Base-by-base conservation (phyloP, 2,329 filamentous ascomycete species). In the Neofusicoccum ribis region DNA sequence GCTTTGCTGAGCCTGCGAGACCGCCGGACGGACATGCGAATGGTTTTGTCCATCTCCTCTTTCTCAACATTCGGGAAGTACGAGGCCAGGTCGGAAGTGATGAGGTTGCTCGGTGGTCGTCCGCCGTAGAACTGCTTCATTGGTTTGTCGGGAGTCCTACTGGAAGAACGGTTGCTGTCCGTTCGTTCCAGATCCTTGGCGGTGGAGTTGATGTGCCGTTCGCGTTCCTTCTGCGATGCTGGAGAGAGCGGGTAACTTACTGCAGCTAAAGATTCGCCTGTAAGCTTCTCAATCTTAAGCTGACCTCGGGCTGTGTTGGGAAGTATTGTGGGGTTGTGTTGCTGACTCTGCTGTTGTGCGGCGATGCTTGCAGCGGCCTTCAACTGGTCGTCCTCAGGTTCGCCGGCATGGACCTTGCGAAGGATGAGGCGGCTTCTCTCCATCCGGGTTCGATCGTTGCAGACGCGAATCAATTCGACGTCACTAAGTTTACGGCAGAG, bases 1-100 rank as follows among this genome's bases (percentile, higher is more conserved):
- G 96, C 92, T 76, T 92, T 91, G 81, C 94, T 98, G 68, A 98
- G 84, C 62, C 95, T 90, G 62, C 91, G 92, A 46, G 94, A 98
- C 70, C 95, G 87, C 70, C 94, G 88, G 77, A 97, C 90, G 0
- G 94, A 97, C 78, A 97, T 87, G 56, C 95, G 91, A 68, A 97
- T 93, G 0, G 95, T 98, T 71, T 93, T 91, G 77, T 98, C 95
- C 74, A 99, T 97, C 71, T 96, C 92, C 75, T 97, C 93, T 64
- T 92, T 89, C 58, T 93, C 89, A 72, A 98, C 94, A 73, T 96
- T 93, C 0, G 95, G 95, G 84, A 99, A 99, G 82, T 98, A 99
- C 0, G 93, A 96, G 1, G 92, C 95, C 66, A 99, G 83, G 75
- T 99, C 95, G 23, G 95, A 96, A 31, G 94, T 94, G 74, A 99